These are phyloP conservation scores for Solanum paucissectum DNA, from an alignment of 257 asterid species.

Conservation along the genomic window DNA sequence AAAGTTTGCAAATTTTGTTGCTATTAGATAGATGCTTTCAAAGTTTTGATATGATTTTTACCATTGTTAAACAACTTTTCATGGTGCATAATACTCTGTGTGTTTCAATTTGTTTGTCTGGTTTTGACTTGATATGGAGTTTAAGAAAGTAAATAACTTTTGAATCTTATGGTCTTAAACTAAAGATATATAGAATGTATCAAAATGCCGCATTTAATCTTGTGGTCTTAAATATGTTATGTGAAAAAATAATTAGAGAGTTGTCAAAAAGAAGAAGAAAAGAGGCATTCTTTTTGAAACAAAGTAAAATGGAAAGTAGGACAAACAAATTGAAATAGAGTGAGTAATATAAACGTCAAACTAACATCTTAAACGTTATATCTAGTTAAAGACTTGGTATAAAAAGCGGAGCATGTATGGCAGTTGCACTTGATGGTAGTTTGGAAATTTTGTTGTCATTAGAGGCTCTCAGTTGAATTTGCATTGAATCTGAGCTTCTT, in stretches of 20 bases:
- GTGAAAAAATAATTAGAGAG: not conserved
- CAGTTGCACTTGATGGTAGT: not conserved
- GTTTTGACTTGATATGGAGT: not conserved
- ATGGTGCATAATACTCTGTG: not conserved
- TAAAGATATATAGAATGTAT: not conserved
- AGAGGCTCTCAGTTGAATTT: not conserved
- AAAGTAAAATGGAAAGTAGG: not conserved
- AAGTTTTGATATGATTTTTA: not conserved
- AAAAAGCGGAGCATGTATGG: not conserved
- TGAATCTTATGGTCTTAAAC: accelerated
- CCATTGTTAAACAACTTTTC: not conserved
- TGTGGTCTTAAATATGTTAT: not conserved
- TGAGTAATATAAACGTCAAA: not conserved
- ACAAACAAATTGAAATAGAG: not conserved
- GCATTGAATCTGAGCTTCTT: not conserved
- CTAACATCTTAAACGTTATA: not conserved
- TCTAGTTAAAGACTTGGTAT: not conserved
- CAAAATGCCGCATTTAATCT: not conserved
- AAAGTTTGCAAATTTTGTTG: not conserved
- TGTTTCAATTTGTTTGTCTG: accelerated
- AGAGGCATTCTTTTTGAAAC: not conserved
- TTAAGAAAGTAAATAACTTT: not conserved
- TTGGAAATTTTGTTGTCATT: not conserved
- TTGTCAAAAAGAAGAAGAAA: not conserved
- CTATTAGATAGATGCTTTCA: not conserved